Conservation (phyloP, 768 basidiomycete species). For the Amylocystis lapponica region DNA sequence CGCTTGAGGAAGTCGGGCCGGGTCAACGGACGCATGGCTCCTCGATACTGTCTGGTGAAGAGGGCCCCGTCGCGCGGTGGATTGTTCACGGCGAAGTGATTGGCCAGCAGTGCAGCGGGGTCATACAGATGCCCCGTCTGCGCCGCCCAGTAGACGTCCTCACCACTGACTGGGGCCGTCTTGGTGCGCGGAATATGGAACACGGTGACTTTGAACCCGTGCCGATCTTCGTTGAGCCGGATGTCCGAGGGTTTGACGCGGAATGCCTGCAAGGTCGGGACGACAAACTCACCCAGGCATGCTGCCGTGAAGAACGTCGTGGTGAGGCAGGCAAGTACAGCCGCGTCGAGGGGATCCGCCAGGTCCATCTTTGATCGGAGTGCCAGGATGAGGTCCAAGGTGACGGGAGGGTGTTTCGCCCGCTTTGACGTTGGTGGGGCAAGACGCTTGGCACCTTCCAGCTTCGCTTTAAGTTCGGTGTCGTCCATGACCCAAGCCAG, state of each 20-base stretch:
- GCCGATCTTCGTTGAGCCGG: slow-evolving; percentile 11
- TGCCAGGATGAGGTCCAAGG: neutral
- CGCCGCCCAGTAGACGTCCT: slow-evolving; percentile 28
- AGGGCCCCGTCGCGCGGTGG: slow-evolving; percentile 21
- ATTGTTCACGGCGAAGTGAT: slow-evolving; percentile 27
- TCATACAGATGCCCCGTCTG: slow-evolving; percentile 24
- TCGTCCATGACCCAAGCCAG: slow-evolving; percentile 25
- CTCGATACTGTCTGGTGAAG: no score
- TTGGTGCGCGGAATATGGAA: slow-evolving; percentile 23
- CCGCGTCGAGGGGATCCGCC: slow-evolving; percentile 11
- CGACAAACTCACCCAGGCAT: slow-evolving; percentile 33
- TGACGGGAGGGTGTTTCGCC: slow-evolving; percentile 26
- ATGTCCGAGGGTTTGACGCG: slow-evolving; percentile 24
- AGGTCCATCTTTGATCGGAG: slow-evolving; percentile 10
- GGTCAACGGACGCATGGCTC: no score
- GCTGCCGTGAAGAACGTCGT: slow-evolving; percentile 33
- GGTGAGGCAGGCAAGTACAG: no score
- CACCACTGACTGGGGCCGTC: slow-evolving; percentile 11
- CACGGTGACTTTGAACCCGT: slow-evolving; percentile 20
- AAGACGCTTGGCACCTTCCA: slow-evolving; percentile 25
- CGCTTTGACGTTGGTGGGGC: slow-evolving; percentile 27
- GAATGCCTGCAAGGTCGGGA: slow-evolving; percentile 27
- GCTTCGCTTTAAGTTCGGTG: slow-evolving; percentile 19
- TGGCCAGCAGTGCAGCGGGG: slow-evolving; percentile 16
- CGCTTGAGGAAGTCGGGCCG: slow-evolving; percentile 17